Conservation (phyloP, 2,329 filamentous ascomycete species). For the Aspergillus phoenicis region DNA sequence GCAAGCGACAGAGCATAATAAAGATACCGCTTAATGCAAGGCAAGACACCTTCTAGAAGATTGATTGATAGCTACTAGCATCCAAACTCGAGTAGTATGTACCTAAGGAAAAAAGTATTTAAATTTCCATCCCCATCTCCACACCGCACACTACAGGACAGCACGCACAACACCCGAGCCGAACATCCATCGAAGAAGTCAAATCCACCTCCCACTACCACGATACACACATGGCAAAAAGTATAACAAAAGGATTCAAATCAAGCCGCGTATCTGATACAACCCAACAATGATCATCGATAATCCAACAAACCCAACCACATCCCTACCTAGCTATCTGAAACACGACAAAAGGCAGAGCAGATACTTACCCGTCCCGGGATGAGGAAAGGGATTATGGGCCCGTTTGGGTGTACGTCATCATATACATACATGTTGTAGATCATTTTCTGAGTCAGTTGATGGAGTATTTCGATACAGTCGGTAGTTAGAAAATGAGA, state of each 20-base stretch:
- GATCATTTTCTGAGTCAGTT: too few relatives aligned
- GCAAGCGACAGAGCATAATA: background rate
- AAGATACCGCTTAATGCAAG: background rate
- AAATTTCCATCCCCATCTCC: too few relatives aligned
- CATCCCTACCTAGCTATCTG: background rate
- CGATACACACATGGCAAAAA: background rate
- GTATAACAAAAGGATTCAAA: background rate
- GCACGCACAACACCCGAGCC: background rate
- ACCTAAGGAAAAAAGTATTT: too few relatives aligned
- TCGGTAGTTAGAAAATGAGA: too few relatives aligned
- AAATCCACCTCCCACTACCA: background rate
- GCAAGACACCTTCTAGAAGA: too few relatives aligned
- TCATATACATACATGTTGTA: too few relatives aligned
- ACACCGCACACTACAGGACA: background rate
- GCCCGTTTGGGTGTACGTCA: too few relatives aligned
- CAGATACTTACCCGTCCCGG: too few relatives aligned
- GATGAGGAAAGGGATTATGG: too few relatives aligned
- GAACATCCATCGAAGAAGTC: background rate
- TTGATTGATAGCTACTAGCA: too few relatives aligned
- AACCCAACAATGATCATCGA: background rate
- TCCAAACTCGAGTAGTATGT: background rate
- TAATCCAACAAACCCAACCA: background rate
- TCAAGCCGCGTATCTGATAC: background rate
- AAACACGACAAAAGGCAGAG: too few relatives aligned
- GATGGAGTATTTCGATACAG: too few relatives aligned